phyloP scores from a whole-genome alignment of 345 rosid species.

The Aquilaria sinensis region DNA sequence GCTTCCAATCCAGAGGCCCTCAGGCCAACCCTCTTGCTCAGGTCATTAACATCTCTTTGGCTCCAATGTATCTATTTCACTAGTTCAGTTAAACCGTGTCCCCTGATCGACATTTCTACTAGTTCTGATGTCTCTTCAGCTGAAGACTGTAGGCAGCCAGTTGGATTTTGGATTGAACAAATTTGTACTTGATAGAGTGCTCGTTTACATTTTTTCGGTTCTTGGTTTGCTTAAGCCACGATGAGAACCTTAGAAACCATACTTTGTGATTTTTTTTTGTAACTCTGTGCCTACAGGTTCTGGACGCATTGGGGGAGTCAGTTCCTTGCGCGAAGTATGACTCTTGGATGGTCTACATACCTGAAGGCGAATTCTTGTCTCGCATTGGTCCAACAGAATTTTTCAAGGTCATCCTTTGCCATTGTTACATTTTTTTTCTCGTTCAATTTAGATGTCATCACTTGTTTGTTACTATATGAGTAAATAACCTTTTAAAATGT shows the following conservation, averaged over 20 bases:
- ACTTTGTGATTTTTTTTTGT: not conserved
- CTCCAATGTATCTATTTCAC: not conserved
- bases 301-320: constrained; percentile 88
- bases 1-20: constrained; percentile 81
- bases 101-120: not conserved
- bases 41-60: constrained; percentile 25
- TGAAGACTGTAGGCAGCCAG: too few species aligned
- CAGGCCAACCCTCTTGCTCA: constrained; percentile 97
- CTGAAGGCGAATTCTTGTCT: constrained; percentile 91
- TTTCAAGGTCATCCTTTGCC: constrained; percentile 53
- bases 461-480: not conserved
- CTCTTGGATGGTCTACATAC: constrained; percentile 96
- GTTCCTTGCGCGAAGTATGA: constrained; percentile 77
- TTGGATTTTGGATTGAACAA: not conserved
- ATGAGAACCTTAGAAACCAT: too few species aligned
- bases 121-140: not conserved
- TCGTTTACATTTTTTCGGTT: not conserved
- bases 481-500: too few species aligned
- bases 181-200: not conserved
- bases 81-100: not conserved
- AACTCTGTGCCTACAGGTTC: constrained; percentile 42
- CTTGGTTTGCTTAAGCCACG: too few species aligned
- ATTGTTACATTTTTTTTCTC: not conserved
- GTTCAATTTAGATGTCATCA: not conserved
- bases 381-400: constrained; percentile 89